Evolutionary conservation across 2,329 filamentous ascomycete genomes (phyloP).

Genomic region (Allantophomopsis lycopodina): DNA sequence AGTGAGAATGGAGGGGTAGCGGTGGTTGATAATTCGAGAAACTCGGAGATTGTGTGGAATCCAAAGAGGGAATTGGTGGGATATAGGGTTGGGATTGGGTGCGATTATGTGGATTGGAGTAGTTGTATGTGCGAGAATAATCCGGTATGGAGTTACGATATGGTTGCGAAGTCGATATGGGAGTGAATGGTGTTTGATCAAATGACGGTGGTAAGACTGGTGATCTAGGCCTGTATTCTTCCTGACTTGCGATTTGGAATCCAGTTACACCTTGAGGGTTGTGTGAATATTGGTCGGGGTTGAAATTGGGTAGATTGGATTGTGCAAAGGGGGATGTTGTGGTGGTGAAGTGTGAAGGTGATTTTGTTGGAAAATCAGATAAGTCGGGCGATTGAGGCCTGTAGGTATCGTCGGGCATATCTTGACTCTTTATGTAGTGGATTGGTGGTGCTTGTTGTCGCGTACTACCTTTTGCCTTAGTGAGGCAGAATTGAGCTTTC

Average conservation of each 20-base stretch:
- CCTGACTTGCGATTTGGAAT: neutral
- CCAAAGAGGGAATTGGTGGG: slow-evolving; percentile 15
- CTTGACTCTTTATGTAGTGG: neutral
- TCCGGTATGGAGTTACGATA: neutral
- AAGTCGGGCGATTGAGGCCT: slow-evolving; percentile 19
- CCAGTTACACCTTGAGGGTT: too few species aligned
- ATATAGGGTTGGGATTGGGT: slow-evolving; percentile 8
- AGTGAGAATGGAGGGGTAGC: too few species aligned
- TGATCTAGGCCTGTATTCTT: slow-evolving; percentile 13
- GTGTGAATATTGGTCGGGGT: slow-evolving; percentile 1
- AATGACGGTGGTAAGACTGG: slow-evolving; percentile 10
- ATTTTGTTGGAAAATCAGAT: slow-evolving; percentile 13
- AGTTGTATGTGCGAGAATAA: slow-evolving; percentile 2
- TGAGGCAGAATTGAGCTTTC: slow-evolving; percentile 1
- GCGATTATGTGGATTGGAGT: slow-evolving; percentile 6
- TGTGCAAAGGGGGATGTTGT: slow-evolving; percentile 1
- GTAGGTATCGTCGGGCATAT: slow-evolving; percentile 14
- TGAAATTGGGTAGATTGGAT: neutral
- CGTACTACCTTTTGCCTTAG: neutral
- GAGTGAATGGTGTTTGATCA: slow-evolving; percentile 2
- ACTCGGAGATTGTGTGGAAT: slow-evolving; percentile 10
- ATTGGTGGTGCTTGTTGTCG: neutral
- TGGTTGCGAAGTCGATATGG: slow-evolving; percentile 3
- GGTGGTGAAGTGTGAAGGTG: neutral
- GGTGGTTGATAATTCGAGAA: neutral